These are phyloP conservation scores for Blastomyces parvus DNA, from an alignment of 2,329 filamentous ascomycete genomes.

Conservation along the genomic window DNA sequence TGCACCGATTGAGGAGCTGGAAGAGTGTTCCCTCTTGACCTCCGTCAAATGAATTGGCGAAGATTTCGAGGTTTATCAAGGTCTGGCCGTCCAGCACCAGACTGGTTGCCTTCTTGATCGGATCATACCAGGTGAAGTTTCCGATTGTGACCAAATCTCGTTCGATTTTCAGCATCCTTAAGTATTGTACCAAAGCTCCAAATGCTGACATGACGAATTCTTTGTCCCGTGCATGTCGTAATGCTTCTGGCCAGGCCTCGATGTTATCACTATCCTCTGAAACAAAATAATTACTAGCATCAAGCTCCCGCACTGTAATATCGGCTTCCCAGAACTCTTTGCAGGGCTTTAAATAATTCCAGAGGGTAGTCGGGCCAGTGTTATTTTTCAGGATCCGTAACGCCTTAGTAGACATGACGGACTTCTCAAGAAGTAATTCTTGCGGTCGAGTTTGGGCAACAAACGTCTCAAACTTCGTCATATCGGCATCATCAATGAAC, in stretches of 20 bases:
- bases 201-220: constrained; percentile 83
- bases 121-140: constrained; percentile 85
- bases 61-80: constrained; percentile 94
- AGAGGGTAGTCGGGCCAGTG: constrained; percentile 82
- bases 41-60: constrained; percentile 85
- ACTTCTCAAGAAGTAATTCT: constrained; percentile 84
- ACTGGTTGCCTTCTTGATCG: constrained; percentile 81
- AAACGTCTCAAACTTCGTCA: constrained; percentile 96
- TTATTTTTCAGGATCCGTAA: constrained; percentile 93
- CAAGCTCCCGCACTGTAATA: constrained; percentile 69
- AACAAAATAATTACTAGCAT: constrained; percentile 68
- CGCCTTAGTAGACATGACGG: constrained; percentile 73
- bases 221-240: constrained; percentile 64
- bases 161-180: constrained; percentile 80
- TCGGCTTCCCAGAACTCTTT: constrained; percentile 90
- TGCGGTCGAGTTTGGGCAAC: constrained; percentile 84
- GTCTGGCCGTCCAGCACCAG: constrained; percentile 92
- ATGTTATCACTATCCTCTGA: constrained; percentile 47
- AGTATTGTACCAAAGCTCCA: constrained; percentile 78
- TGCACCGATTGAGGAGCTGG: constrained; percentile 79
- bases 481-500: constrained; percentile 81
- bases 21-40: constrained; percentile 80
- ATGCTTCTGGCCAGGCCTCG: constrained; percentile 66
- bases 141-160: constrained; percentile 75
- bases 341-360: constrained; percentile 81